phyloP scores from a whole-genome alignment of 495 filamentous ascomycete genomes.

The Bacidia gigantensis region DNA sequence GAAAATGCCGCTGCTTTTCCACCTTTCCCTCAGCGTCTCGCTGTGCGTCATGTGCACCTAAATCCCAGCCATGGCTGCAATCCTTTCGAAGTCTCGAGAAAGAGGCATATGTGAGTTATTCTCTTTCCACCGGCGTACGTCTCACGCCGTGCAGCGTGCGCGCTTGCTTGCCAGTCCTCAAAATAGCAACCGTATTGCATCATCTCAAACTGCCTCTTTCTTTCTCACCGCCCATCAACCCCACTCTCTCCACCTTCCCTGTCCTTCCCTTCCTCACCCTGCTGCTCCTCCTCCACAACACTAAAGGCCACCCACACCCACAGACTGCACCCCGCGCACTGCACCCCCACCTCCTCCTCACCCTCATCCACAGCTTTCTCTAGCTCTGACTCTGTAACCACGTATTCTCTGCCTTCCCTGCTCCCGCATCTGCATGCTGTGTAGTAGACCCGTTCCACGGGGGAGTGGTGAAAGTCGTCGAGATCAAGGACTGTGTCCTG shows the following conservation, averaged over 20 bases:
- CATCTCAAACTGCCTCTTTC: background rate
- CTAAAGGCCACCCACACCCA: constrained; percentile 56
- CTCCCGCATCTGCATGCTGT: constrained; percentile 71
- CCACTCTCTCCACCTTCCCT: background rate
- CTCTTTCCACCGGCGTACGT: no score
- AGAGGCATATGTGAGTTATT: background rate
- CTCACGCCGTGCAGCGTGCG: no score
- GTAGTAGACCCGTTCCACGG: constrained; percentile 40
- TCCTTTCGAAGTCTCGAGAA: background rate
- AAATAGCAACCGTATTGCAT: no score
- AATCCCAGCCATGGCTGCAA: background rate
- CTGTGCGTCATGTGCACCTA: background rate
- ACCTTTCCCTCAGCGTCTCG: background rate
- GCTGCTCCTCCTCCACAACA: constrained; percentile 32
- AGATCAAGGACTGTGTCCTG: constrained; percentile 70
- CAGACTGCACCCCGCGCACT: constrained; percentile 55
- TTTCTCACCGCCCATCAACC: background rate
- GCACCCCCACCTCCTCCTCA: constrained; percentile 45
- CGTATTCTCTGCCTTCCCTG: constrained; percentile 42
- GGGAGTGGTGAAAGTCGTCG: constrained; percentile 55
- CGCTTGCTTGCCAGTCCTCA: no score
- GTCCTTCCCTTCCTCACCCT: background rate
- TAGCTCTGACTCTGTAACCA: constrained; percentile 55
- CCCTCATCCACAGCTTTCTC: constrained; percentile 39
- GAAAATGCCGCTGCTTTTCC: background rate